Evolutionary conservation across 2,329 filamentous ascomycete genomes (phyloP), one percentile per base, ranked within the genome.

Genomic region (Graphilbum ipis-grandicollis): DNA sequence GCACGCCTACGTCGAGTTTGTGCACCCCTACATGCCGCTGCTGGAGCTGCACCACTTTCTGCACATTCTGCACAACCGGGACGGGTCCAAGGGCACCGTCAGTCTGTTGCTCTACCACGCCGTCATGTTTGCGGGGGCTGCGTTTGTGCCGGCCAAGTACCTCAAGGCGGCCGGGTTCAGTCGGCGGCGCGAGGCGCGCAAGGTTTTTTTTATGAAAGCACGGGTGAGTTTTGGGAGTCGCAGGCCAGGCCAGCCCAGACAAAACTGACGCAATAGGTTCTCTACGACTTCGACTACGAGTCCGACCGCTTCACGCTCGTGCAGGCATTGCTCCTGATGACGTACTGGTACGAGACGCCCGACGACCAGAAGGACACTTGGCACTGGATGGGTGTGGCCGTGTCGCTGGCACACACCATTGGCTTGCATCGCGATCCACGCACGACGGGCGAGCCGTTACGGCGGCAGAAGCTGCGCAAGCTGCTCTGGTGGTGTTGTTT

Each of bases 401-500:
- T 93, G 41, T 93, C 86, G 12, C 64, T 94, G 33, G 86, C 85
- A 36, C 84, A 93, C 55, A 93, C 86, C 12, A 93, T 94, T 44
- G 86, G 88, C 6, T 66, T 94, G 15, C 85, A 96, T 56, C 79
- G 86, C 43, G 82, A 93, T 48, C 84, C 85, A 2, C 39, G 40
- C 17, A 79, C 76, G 39, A 84, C 81, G 9, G 76, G 71, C 47
- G 83, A 93, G 70, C 69, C 79, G 29, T 56, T 61, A 3, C 66
- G 71, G 37, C 79, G 81, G 49, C 80, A 85, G 51, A 82, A 75
- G 49, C 62, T 94, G 35, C 93, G 86, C 81, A 93, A 93, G 59
- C 71, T 86, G 37, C 90, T 94, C 47, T 96, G 88, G 88, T 96
- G 88, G 88, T 93, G 82, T 23, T 92, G 83, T 44, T 93, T 93